Evolutionary conservation across 805 yeast genomes (phyloP).

Genomic region (Wickerhamiella siamensis): DNA sequence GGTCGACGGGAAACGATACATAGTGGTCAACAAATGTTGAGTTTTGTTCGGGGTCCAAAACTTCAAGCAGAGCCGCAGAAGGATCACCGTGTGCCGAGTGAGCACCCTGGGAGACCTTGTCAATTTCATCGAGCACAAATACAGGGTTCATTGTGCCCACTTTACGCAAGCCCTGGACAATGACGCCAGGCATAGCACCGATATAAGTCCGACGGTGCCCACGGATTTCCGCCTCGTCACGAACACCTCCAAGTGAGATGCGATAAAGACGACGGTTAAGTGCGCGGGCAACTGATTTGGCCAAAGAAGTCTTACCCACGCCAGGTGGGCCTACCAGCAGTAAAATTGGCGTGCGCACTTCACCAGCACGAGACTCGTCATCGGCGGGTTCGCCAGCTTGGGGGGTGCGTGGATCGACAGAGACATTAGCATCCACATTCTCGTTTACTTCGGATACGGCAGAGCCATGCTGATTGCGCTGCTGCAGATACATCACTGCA

Average conservation of each 20-base stretch:
- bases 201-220: conserved; percentile 87
- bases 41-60: conserved; percentile 84
- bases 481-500: conserved; percentile 54
- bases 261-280: conserved; percentile 64
- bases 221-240: conserved; percentile 77
- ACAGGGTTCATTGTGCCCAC: conserved; percentile 72
- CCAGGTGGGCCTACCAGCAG: conserved; percentile 88
- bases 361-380: background rate
- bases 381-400: background rate
- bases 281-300: conserved; percentile 64
- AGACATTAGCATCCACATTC: background rate
- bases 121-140: conserved; percentile 71
- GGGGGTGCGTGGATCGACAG: background rate
- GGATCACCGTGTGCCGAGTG: conserved; percentile 63
- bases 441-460: conserved; percentile 2
- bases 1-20: conserved; percentile 70
- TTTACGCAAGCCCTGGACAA: conserved; percentile 57
- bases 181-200: conserved; percentile 81
- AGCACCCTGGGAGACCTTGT: conserved; percentile 50
- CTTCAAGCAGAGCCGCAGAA: conserved; percentile 76
- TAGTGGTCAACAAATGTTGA: conserved; percentile 64
- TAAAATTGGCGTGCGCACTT: conserved; percentile 44
- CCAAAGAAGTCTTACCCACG: conserved; percentile 80
- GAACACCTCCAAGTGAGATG: conserved; percentile 72
- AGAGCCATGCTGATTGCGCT: conserved; percentile 9